Base-by-base conservation (phyloP, 345 rosid species). In the Aurinia saxatilis region DNA sequence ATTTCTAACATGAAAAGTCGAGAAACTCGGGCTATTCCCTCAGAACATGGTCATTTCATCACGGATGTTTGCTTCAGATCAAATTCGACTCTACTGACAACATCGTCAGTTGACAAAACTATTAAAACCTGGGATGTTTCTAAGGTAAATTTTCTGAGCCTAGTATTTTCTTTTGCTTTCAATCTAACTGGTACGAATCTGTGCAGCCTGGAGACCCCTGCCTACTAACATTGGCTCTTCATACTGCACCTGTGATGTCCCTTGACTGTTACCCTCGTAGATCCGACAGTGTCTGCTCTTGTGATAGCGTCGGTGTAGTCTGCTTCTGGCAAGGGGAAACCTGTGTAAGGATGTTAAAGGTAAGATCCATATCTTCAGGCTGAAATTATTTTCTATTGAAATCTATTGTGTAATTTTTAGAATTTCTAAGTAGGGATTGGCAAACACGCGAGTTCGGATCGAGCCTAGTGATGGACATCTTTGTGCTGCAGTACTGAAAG, bases 231-330 rank as follows among this genome's bases (percentile, higher is more conserved):
- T 79, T 31, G 56, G 19, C 50, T 33, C 88, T 88, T 33, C 95
- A 87, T 73, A 45, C 71, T 10, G 62, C 81, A 13, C 81, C 39
- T 17, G 89, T 84, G 49, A 66, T 70, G 83, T 87, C 95, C 65
- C 82, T 87, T 18, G 89, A 87, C 66, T 87, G 82, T 78, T 87
- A 87, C 54, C 95, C 89, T 2, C 84, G 72, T 80, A 84, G 82
- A 74, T 78, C 44, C 63, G 95, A 87, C 30, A 71, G 82, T 55
- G 70, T 87, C 75, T 84, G 91, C 69, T 87, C 91, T 29, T 84
- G 85, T 71, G 95, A 87, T 75, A 66, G 76, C 50, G 80, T 82
- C 78, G 75, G 52, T 55, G 95, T 82, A 75, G 82, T 87, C 62
- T 84, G 87, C 67, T 71, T 62, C 67, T 87, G 91, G 91, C 78